These are phyloP conservation scores for Cytospora piceicola DNA, from an alignment of 2,329 filamentous ascomycete genomes.

Conservation along the genomic window DNA sequence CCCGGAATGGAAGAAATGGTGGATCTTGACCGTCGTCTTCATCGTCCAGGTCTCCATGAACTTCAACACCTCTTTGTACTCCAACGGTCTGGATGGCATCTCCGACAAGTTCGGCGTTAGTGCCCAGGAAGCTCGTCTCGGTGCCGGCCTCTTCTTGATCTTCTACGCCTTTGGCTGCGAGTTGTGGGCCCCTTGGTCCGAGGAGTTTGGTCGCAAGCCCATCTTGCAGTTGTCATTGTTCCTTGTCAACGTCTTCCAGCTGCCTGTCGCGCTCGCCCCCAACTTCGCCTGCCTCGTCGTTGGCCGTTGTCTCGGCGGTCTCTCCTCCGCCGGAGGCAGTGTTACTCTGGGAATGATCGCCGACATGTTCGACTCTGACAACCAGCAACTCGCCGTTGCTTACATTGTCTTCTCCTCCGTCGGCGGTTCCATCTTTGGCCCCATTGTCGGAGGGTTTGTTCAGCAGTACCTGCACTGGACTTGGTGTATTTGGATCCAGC, in stretches of 20 bases:
- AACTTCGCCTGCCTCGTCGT: constrained; percentile 74
- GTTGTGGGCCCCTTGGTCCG: constrained; percentile 85
- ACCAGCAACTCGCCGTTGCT: constrained; percentile 75
- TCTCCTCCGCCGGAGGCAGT: constrained; percentile 73
- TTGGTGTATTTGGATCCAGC: constrained; percentile 77
- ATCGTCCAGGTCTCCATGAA: constrained; percentile 77
- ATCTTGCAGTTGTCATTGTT: constrained; percentile 74
- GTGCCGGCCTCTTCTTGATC: constrained; percentile 78
- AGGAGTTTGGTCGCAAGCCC: constrained; percentile 78
- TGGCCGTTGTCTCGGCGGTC: constrained; percentile 70
- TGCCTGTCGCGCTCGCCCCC: constrained; percentile 72
- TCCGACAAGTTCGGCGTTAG: constrained; percentile 69
- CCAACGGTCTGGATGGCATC: constrained; percentile 69
- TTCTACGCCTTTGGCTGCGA: constrained; percentile 86
- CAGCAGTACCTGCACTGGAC: constrained; percentile 70
- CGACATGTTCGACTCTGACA: constrained; percentile 72
- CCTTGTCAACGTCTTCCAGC: constrained; percentile 77
- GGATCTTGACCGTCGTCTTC: constrained; percentile 73
- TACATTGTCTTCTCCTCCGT: constrained; percentile 81
- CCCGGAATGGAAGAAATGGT: constrained; percentile 69
- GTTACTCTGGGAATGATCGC: constrained; percentile 77
- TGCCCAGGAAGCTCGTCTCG: constrained; percentile 69
- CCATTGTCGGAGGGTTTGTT: constrained; percentile 78
- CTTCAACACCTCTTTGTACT: constrained; percentile 77
- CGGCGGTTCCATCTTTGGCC: constrained; percentile 75